Base-by-base conservation (phyloP, 495 filamentous ascomycete genomes). In the Poronia punctata region DNA sequence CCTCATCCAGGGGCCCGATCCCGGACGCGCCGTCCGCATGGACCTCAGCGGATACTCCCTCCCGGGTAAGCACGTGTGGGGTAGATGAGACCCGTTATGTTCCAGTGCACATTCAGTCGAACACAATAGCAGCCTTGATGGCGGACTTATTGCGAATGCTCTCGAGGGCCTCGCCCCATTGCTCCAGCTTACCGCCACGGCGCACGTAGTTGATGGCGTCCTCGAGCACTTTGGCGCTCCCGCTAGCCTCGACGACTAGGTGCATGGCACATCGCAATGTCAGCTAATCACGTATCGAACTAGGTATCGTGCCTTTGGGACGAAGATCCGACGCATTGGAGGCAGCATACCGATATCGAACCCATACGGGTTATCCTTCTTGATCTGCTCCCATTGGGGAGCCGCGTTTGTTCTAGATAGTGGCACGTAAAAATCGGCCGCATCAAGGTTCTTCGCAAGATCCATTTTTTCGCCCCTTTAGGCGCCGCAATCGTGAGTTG, bases 81-180 rank as follows among this genome's bases (percentile, higher is more conserved):
- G n/a, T n/a, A n/a, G n/a, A n/a, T n/a, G n/a, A n/a, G n/a, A n/a
- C n/a, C n/a, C n/a, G n/a, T n/a, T 17, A 32, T 32, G 2, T 12
- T 10, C 16, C 23, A 22, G 3, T 11, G 17, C 31, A 24, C 12
- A 26, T 45, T 48, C 71, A 80, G 46, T 83, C 79, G 43, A 83
- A 84, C 26, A 72, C 71, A 53, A 84, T 83, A 3, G 79, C 79
- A 37, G 79, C 79, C 69, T 84, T 84, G 54, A 88, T 81, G 19
- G 79, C 80, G 29, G 57, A 70, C 71, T 84, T 83, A 62, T 83
- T 81, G 41, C 62, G 62, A 64, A 75, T 75, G 33, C 64, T 64
- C 62, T 74, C 66, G 29, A 75, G 61, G 30, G 68, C 71, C 55
- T 75, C 71, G 18, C 62, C 67, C 61, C 62, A 74, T 39, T 74